phyloP scores from a whole-genome alignment of 139 green algal species.

The Chlorella sp. region DNA sequence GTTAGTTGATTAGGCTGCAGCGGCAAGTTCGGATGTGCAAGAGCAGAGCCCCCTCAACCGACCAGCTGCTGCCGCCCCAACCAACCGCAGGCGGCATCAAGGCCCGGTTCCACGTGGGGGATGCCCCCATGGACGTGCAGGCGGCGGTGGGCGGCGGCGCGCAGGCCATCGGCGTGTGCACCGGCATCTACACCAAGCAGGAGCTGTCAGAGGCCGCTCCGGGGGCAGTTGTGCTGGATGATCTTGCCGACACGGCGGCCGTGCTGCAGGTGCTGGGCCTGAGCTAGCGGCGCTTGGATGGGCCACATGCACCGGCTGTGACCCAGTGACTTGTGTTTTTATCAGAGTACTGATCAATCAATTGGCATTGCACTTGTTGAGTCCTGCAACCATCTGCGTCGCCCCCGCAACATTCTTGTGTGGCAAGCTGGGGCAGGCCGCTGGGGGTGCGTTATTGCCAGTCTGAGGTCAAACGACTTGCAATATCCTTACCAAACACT shows the following conservation, averaged over 20 bases:
- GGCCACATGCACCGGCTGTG: too few relatives aligned
- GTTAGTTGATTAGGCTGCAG: too few relatives aligned
- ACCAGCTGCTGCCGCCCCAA: background rate
- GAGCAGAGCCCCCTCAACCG: background rate
- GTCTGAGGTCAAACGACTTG: too few relatives aligned
- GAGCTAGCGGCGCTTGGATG: too few relatives aligned
- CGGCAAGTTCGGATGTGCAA: background rate
- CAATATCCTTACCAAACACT: too few relatives aligned
- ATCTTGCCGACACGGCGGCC: conserved; percentile 24
- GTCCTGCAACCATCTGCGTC: too few relatives aligned
- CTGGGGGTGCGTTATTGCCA: too few relatives aligned
- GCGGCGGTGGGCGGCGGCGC: conserved; percentile 72
- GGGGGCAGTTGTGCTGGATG: conserved; percentile 36
- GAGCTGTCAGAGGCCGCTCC: conserved; percentile 47
- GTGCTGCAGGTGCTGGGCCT: background rate
- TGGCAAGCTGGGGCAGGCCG: too few relatives aligned
- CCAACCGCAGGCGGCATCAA: background rate
- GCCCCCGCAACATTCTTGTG: too few relatives aligned
- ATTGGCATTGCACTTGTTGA: too few relatives aligned
- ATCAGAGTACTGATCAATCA: too few relatives aligned
- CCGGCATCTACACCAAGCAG: conserved; percentile 73
- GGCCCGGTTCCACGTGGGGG: conserved; percentile 71
- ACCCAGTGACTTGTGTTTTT: too few relatives aligned
- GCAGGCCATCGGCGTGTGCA: conserved; percentile 74
- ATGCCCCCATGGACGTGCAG: conserved; percentile 86